Evolutionary conservation across 2,329 filamentous ascomycete species (phyloP).

Genomic region (Trichoderma asperellum): DNA sequence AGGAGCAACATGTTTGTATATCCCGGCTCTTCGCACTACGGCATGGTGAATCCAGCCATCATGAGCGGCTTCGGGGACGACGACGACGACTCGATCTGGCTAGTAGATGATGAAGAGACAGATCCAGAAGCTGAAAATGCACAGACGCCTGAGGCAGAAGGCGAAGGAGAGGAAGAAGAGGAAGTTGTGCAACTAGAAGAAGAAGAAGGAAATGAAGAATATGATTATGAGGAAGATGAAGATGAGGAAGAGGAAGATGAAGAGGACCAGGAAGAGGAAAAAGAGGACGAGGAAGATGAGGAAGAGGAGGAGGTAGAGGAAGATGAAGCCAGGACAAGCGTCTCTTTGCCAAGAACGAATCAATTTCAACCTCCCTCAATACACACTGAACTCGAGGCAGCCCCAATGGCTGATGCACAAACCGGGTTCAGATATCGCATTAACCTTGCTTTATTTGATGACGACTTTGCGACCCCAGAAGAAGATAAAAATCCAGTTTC

Average conservation of each 20-base stretch:
- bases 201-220: background rate
- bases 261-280: background rate
- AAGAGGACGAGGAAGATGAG: background rate
- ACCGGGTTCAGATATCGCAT: conserved; percentile 28
- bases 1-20: conserved; percentile 38
- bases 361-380: background rate
- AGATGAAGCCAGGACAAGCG: background rate
- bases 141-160: background rate
- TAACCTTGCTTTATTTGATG: conserved; percentile 33
- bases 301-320: background rate
- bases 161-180: background rate
- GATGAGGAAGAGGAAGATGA: background rate
- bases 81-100: conserved; percentile 38
- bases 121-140: conserved; percentile 29
- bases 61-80: conserved; percentile 41
- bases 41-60: conserved; percentile 39
- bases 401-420: conserved; percentile 21
- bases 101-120: conserved; percentile 38
- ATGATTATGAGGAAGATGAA: background rate
- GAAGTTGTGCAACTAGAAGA: background rate
- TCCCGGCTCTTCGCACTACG: conserved; percentile 36
- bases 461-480: conserved; percentile 29
- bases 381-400: background rate
- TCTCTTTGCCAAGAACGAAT: background rate
- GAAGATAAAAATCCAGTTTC: background rate